Evolutionary conservation across 73 alveolate genomes (phyloP), one percentile per base, ranked within the genome.

Genomic region (Paramecium octaurelia): DNA sequence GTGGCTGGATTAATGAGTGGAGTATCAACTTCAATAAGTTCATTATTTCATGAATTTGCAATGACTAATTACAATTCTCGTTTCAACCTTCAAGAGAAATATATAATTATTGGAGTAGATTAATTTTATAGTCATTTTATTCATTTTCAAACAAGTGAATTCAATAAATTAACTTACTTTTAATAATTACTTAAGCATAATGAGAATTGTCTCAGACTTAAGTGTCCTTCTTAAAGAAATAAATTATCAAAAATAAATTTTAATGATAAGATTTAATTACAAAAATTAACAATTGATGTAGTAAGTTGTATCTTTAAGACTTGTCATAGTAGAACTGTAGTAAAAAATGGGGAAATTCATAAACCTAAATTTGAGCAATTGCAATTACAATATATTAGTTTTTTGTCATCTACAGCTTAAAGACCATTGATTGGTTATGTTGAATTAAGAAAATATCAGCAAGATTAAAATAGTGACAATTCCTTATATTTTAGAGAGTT

Each of bases 31-130:
- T 34, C 64, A 21, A 34, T 75, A 36, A 34, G 64, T 34, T 36
- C 60, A 18, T 16, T 75, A 35, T 75, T 40, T 40, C 88, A 75
- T 20, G 88, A 75, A 75, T 75, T 75, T 75, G 88, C 88, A 14
- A 75, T 75, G 88, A 36, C 88, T 6, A 75, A 75, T 75, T 75
- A 75, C 23, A 75, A 75, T 40, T 75, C 88, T 21, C 35, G 34
- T 31, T 21, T 21, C 36, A 75, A 75, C 18, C 21, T 75, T 14
- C 35, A 75, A 40, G 88, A 75, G 34, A 75, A 75, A 36, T 75
- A 75, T 40, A 75, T 75, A 34, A 75, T 75, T 31, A 75, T 75
- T 31, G 88, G 88, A 75, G 88, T 75, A 35, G 88, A 75, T 75
- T 40, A 75, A 75, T 36, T 75, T 36, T 75, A 36, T 75, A 31